Conservation (phyloP, 306 rosid genomes). For the Sophora flavescens region DNA sequence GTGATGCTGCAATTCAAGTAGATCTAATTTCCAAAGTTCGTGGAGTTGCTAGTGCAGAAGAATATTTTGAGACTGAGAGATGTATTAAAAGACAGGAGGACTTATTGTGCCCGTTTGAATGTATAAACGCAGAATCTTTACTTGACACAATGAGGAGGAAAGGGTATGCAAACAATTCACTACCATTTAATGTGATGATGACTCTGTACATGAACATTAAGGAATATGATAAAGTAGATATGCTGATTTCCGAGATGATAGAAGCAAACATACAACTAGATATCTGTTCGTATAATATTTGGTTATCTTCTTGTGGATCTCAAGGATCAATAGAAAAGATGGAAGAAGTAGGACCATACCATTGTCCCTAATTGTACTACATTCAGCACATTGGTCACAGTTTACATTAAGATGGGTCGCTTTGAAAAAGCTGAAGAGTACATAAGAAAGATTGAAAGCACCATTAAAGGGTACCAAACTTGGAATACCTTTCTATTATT, state of each 20-base stretch:
- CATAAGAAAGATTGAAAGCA: slow-evolving; percentile 73
- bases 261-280: slow-evolving; percentile 70
- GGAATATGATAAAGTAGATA: slow-evolving; percentile 84
- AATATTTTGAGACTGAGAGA: slow-evolving; percentile 68
- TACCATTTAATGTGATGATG: slow-evolving; percentile 96
- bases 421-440: slow-evolving; percentile 82
- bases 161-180: slow-evolving; percentile 68
- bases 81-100: slow-evolving; percentile 69
- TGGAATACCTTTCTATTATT: slow-evolving; percentile 86
- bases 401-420: slow-evolving; percentile 81
- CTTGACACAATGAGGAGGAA: slow-evolving; percentile 79
- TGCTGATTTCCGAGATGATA: slow-evolving; percentile 78
- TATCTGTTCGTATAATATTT: slow-evolving; percentile 89
- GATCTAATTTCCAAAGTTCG: slow-evolving; percentile 86
- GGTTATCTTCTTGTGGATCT: slow-evolving; percentile 87
- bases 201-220: slow-evolving; percentile 85
- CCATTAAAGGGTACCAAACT: slow-evolving; percentile 75
- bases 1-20: slow-evolving; percentile 87
- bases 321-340: slow-evolving; percentile 76
- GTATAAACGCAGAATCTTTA: slow-evolving; percentile 87
- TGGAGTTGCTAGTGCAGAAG: slow-evolving; percentile 81
- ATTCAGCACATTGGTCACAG: slow-evolving; percentile 87
- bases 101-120: slow-evolving; percentile 86
- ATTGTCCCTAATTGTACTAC: slow-evolving; percentile 88
- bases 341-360: slow-evolving; percentile 76